Conservation (phyloP, 768 basidiomycete species). For the Lentinula sp. region DNA sequence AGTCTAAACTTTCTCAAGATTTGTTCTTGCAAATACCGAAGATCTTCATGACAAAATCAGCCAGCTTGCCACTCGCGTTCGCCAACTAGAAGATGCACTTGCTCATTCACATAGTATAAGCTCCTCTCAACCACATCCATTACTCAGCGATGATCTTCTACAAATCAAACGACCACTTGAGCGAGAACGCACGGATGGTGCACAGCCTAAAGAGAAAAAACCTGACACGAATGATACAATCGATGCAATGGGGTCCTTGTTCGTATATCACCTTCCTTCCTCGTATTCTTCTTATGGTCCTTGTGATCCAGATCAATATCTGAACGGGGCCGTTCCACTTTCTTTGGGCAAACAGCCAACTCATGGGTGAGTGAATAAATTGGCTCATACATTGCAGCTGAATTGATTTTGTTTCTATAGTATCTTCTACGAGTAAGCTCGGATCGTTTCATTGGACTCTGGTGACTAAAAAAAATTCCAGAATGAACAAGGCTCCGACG, state of each 20-base stretch:
- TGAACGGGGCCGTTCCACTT: conserved; percentile 54
- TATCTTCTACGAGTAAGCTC: conserved; percentile 57
- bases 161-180: conserved; percentile 66
- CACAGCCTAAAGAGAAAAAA: conserved; percentile 30
- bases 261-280: conserved; percentile 15
- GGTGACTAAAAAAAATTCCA: conserved; percentile 14
- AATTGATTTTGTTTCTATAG: conserved; percentile 21
- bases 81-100: conserved; percentile 66
- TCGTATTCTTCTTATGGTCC: conserved; percentile 11
- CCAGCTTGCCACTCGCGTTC: conserved; percentile 51
- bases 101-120: conserved; percentile 41
- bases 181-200: conserved; percentile 40
- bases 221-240: conserved; percentile 49
- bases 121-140: conserved; percentile 47
- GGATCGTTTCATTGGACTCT: background rate
- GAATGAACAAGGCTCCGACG: conserved; percentile 58
- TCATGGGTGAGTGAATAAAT: conserved; percentile 48
- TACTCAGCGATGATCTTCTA: conserved; percentile 55
- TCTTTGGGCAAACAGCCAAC: conserved; percentile 62
- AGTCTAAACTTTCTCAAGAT: conserved; percentile 27
- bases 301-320: conserved; percentile 46
- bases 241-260: conserved; percentile 61
- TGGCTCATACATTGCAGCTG: background rate
- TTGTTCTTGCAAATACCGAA: conserved; percentile 69
- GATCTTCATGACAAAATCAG: conserved; percentile 65